These are phyloP conservation scores for Trichoderma hamatum DNA, from an alignment of 2,329 filamentous ascomycete species.

Conservation along the genomic window DNA sequence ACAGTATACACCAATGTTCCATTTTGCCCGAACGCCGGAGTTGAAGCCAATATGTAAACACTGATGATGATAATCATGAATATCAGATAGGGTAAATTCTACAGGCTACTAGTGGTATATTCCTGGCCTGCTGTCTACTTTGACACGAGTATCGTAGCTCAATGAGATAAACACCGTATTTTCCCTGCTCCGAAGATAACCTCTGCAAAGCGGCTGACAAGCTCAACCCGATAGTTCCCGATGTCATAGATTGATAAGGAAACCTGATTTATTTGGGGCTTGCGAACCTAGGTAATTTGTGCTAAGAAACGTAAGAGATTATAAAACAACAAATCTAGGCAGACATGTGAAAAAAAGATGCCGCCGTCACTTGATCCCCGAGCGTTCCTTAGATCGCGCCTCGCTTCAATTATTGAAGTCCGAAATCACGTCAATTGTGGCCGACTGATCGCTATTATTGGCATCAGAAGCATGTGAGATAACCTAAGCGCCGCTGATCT, in stretches of 20 bases:
- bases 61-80: not conserved
- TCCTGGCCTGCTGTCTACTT: too few species aligned
- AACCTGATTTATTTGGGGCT: not conserved
- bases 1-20: too few species aligned
- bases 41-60: not conserved
- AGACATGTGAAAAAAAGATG: conserved; percentile 2
- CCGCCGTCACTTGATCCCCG: not conserved
- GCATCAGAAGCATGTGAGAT: conserved; percentile 16
- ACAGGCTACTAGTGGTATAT: not conserved
- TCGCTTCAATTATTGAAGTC: not conserved
- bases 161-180: not conserved
- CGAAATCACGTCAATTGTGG: conserved; percentile 11
- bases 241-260: conserved; percentile 5
- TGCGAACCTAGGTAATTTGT: conserved; percentile 14
- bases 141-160: not conserved
- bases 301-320: not conserved
- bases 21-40: not conserved
- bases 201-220: not conserved
- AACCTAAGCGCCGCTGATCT: conserved; percentile 19
- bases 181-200: not conserved
- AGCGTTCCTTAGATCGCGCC: not conserved
- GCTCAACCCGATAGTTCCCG: conserved; percentile 14
- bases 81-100: not conserved
- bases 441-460: not conserved
- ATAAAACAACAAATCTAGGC: not conserved